Conservation (phyloP, 306 rosid genomes). For the Castanospermum australe region DNA sequence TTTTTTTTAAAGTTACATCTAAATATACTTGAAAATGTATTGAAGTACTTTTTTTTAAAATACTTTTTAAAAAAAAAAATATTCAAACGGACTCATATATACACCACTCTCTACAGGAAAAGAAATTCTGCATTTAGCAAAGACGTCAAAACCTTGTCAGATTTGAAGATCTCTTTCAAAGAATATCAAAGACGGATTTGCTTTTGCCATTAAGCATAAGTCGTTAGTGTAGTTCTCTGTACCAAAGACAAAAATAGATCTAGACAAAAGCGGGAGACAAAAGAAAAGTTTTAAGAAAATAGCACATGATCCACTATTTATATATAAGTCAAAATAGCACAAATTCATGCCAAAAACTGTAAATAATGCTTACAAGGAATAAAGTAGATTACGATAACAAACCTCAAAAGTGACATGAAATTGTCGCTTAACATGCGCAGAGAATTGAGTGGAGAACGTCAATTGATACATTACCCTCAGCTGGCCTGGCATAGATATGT, state of each 20-base stretch:
- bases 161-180: neutral
- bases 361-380: neutral
- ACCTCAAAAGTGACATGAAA: neutral
- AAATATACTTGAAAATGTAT: too few species aligned
- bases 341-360: neutral
- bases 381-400: neutral
- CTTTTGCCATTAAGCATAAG: neutral
- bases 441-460: neutral
- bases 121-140: too few species aligned
- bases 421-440: neutral
- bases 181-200: neutral
- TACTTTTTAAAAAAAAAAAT: too few species aligned
- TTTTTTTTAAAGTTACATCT: too few species aligned
- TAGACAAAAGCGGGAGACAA: neutral
- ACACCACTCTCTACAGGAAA: too few species aligned
- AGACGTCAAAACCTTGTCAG: neutral
- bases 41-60: too few species aligned
- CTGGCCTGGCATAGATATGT: neutral
- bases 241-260: neutral
- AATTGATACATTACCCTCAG: neutral
- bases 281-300: too few species aligned
- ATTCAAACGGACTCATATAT: too few species aligned
- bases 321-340: neutral
- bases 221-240: neutral
- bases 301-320: neutral